These are phyloP conservation scores for Cryptococcus deneoformans DNA, from an alignment of 1,284 basidiomycete genomes.

Conservation along the genomic window DNA sequence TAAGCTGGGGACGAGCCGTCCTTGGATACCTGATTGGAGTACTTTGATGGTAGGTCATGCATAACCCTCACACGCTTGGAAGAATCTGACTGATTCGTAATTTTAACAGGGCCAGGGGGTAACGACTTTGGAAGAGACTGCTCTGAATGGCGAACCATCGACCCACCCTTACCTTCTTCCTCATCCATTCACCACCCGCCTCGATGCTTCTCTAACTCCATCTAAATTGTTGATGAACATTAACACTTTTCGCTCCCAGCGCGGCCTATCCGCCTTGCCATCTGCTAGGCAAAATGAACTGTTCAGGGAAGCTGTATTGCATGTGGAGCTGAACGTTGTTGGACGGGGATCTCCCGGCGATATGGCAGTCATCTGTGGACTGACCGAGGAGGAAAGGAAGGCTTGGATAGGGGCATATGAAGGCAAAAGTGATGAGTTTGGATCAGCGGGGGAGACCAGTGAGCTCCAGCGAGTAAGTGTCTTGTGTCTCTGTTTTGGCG, in stretches of 20 bases:
- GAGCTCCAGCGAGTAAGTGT: slow-evolving; percentile 53
- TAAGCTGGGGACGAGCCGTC: slow-evolving; percentile 64
- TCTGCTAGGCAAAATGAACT: slow-evolving; percentile 51
- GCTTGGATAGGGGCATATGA: slow-evolving; percentile 52
- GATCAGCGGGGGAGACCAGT: slow-evolving; percentile 29
- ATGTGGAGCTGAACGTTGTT: slow-evolving; percentile 60
- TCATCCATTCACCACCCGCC: slow-evolving; percentile 49
- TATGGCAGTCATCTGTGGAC: slow-evolving; percentile 64
- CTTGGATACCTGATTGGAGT: slow-evolving; percentile 74
- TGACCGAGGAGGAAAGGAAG: slow-evolving; percentile 56
- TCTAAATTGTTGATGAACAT: slow-evolving; percentile 56
- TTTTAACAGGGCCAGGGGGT: slow-evolving; percentile 1
- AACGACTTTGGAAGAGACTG: slow-evolving; percentile 19
- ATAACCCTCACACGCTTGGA: slow-evolving; percentile 1
- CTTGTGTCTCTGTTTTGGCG: slow-evolving; percentile 3
- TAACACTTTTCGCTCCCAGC: slow-evolving; percentile 60
- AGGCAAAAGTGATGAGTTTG: slow-evolving; percentile 28
- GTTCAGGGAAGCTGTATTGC: slow-evolving; percentile 61
- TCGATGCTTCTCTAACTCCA: slow-evolving; percentile 7
- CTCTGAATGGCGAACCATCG: slow-evolving; percentile 38
- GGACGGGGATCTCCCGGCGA: slow-evolving; percentile 70
- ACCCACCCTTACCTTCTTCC: slow-evolving; percentile 61
- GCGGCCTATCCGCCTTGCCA: slow-evolving; percentile 53
- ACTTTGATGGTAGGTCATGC: slow-evolving; percentile 52
- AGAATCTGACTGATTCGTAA: neutral